Evolutionary conservation across 2,329 filamentous ascomycete genomes (phyloP).

Genomic region (Xylaria sp.): DNA sequence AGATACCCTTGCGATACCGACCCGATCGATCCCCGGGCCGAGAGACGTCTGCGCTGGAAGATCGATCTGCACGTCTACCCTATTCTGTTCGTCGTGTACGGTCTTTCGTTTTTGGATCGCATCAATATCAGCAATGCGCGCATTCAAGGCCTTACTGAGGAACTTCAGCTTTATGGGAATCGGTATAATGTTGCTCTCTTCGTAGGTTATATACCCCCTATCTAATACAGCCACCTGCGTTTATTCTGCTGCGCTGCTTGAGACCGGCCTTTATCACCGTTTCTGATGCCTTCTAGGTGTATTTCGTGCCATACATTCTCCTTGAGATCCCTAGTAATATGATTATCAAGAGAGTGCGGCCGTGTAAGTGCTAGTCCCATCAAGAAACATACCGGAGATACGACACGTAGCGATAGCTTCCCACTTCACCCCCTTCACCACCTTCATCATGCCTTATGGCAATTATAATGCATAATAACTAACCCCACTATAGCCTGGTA

Average conservation of each 20-base stretch:
- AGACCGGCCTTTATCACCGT: too few species aligned
- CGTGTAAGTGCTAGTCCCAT: slow-evolving; percentile 45
- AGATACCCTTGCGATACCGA: not conserved
- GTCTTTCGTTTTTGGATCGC: slow-evolving; percentile 57
- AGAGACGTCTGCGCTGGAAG: slow-evolving; percentile 54
- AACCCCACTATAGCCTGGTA: slow-evolving; percentile 41
- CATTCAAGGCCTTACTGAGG: slow-evolving; percentile 57
- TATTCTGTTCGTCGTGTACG: slow-evolving; percentile 55
- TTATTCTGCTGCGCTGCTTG: not conserved
- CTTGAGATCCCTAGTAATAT: slow-evolving; percentile 60
- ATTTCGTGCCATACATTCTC: slow-evolving; percentile 57
- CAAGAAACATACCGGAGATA: too few species aligned
- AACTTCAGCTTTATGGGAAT: slow-evolving; percentile 56
- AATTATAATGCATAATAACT: not conserved
- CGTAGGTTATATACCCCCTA: slow-evolving; percentile 42
- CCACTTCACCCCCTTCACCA: not conserved
- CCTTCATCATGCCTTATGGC: not conserved
- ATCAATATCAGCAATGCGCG: slow-evolving; percentile 62
- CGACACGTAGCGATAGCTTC: not conserved
- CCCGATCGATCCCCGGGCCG: slow-evolving; percentile 49
- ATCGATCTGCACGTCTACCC: slow-evolving; percentile 56
- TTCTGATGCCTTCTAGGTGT: slow-evolving; percentile 41
- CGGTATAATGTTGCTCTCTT: slow-evolving; percentile 59
- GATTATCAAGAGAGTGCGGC: slow-evolving; percentile 56
- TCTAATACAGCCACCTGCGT: not conserved